Conservation (phyloP, 2,329 filamentous ascomycete species). For the Chaetothyriales sp. region DNA sequence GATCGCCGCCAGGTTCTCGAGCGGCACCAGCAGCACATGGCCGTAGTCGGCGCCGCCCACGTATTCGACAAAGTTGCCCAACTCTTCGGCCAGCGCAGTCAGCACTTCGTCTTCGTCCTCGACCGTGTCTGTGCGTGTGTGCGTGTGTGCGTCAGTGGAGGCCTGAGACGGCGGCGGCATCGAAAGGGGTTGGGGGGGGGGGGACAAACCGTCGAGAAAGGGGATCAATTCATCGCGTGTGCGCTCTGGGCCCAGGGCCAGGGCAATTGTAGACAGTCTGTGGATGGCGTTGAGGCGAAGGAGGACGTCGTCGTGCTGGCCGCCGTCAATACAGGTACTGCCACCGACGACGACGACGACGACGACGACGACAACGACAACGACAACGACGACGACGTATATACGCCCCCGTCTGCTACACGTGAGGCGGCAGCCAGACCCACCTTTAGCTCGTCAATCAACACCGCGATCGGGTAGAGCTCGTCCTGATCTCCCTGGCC, state of each 20-base stretch:
- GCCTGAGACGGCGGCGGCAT: constrained; percentile 16
- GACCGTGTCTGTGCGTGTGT: constrained; percentile 69
- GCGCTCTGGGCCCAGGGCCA: constrained; percentile 87
- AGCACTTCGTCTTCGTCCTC: constrained; percentile 98
- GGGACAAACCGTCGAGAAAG: constrained; percentile 78
- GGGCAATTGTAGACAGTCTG: constrained; percentile 92
- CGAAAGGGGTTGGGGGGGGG: too few species aligned
- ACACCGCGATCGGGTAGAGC: constrained; percentile 97
- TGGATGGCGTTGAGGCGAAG: constrained; percentile 97
- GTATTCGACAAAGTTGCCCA: constrained; percentile 93
- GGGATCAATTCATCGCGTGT: constrained; percentile 97
- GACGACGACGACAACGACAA: too few species aligned
- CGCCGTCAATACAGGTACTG: constrained; percentile 17
- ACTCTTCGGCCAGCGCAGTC: constrained; percentile 90
- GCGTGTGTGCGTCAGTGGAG: constrained; percentile 8
- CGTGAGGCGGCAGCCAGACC: constrained; percentile 20
- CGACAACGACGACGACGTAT: too few species aligned
- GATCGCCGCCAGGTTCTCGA: constrained; percentile 96
- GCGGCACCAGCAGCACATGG: constrained; percentile 87
- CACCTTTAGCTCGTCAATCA: constrained; percentile 99
- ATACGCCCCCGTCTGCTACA: neutral
- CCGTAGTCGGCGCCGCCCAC: constrained; percentile 88
- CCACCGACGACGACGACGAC: neutral
- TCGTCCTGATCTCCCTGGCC: constrained; percentile 86
- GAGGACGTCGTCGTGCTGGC: constrained; percentile 91